These are phyloP conservation scores for Massarina eburnea DNA, from an alignment of 2,329 filamentous ascomycete genomes.

Conservation along the genomic window DNA sequence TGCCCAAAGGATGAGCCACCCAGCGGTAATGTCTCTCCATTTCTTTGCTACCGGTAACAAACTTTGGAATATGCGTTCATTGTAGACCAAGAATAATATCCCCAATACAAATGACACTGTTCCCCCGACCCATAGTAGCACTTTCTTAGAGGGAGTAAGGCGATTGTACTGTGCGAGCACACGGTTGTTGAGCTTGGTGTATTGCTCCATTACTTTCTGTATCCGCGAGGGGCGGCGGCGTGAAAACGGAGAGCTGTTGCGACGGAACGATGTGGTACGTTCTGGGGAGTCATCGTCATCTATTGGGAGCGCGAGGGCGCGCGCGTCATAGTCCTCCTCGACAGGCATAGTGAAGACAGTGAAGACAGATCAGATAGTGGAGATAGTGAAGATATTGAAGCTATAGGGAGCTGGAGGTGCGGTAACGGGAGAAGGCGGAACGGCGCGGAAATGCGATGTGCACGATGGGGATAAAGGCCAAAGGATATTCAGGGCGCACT, in stretches of 20 bases:
- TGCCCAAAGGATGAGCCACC: conserved; percentile 74
- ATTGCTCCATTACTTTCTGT: conserved; percentile 44
- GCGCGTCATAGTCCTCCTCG: conserved; percentile 52
- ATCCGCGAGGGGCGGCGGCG: conserved; percentile 36
- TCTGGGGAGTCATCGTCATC: conserved; percentile 50
- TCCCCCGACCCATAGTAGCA: conserved; percentile 56
- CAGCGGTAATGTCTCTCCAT: conserved; percentile 73
- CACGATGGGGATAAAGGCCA: neutral
- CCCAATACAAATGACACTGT: conserved; percentile 57
- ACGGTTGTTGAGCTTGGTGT: conserved; percentile 49
- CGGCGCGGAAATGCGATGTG: neutral
- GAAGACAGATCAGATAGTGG: neutral
- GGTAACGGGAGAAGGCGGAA: conserved; percentile 2
- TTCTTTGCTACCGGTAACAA: conserved; percentile 71
- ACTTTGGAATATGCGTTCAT: conserved; percentile 74
- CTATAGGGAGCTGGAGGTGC: conserved; percentile 11
- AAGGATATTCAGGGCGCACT: conserved; percentile 1
- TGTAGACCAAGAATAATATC: conserved; percentile 75
- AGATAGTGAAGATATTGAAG: conserved; percentile 5
- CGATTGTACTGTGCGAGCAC: conserved; percentile 55
- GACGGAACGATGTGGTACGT: conserved; percentile 44
- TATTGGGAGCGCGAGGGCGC: conserved; percentile 56
- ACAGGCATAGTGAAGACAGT: conserved; percentile 39
- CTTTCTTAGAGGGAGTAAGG: conserved; percentile 63
- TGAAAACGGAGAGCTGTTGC: conserved; percentile 39